Percentiles rank a stretch among this genome's conserved stretches.
These are phyloP conservation scores for Trichosporon ovoides DNA, from an alignment of 1,284 basidiomycete species.

Conservation along the genomic window DNA sequence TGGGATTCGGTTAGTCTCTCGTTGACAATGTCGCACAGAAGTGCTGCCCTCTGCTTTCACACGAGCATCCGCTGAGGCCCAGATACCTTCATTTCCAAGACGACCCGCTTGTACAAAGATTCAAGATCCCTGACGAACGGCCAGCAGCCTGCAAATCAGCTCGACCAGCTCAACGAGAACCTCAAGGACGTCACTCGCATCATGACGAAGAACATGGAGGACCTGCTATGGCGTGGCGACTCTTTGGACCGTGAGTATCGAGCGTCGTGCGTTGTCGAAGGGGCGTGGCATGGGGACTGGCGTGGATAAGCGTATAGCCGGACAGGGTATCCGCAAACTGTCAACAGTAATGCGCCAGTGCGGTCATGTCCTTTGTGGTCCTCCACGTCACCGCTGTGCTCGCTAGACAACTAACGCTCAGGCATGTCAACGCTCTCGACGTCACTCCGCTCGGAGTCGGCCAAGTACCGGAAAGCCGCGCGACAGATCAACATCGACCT, in stretches of 20 bases:
- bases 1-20: conserved; percentile 73
- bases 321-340: background rate
- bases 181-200: conserved; percentile 95
- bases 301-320: conserved; percentile 2
- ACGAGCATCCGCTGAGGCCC: conserved; percentile 7
- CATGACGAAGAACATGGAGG: conserved; percentile 99
- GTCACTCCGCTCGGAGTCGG: conserved; percentile 91
- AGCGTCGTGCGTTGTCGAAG: background rate
- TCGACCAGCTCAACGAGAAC: conserved; percentile 91
- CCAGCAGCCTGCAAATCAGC: conserved; percentile 46
- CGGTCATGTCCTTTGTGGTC: background rate
- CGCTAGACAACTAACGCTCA: conserved; percentile 36
- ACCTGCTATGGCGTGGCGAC: conserved; percentile 69
- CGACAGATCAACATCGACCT: conserved; percentile 91
- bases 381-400: background rate
- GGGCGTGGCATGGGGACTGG: background rate
- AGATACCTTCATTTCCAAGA: conserved; percentile 99
- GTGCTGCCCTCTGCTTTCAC: background rate
- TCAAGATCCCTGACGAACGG: conserved; percentile 69
- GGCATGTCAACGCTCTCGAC: conserved; percentile 98
- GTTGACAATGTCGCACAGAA: background rate
- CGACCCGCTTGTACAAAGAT: conserved; percentile 88
- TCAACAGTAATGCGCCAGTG: background rate
- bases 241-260: conserved; percentile 27
- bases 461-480: conserved; percentile 94